These are phyloP conservation scores for Dendrothele bispora DNA, from an alignment of 768 basidiomycete species.

Conservation along the genomic window DNA sequence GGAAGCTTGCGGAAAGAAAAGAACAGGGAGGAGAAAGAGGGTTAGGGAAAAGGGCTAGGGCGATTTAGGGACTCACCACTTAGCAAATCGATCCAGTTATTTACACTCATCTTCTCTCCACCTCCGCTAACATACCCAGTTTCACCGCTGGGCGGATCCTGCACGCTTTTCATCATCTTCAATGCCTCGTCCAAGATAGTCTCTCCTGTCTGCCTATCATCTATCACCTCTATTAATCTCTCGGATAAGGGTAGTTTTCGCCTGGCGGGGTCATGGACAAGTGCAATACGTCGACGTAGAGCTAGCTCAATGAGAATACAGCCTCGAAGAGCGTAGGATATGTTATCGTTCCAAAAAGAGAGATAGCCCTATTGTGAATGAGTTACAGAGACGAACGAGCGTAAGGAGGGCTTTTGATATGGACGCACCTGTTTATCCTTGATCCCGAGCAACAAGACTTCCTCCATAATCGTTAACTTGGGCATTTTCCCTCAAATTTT, in stretches of 20 bases:
- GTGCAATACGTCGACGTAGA: slow-evolving; percentile 89
- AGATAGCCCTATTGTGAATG: slow-evolving; percentile 76
- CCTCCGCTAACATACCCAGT: slow-evolving; percentile 9
- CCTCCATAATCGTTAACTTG: slow-evolving; percentile 92
- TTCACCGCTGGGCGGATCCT: slow-evolving; percentile 21
- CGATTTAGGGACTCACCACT: slow-evolving; percentile 82
- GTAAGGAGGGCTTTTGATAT: no score
- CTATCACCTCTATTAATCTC: slow-evolving; percentile 86
- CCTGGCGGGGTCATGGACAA: slow-evolving; percentile 80
- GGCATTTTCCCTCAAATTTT: slow-evolving; percentile 71
- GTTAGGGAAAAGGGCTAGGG: background rate
- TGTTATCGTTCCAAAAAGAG: slow-evolving; percentile 99
- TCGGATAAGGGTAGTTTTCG: slow-evolving; percentile 75
- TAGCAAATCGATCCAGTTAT: slow-evolving; percentile 93
- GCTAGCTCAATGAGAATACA: slow-evolving; percentile 98
- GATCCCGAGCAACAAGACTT: slow-evolving; percentile 88
- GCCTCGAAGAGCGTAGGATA: slow-evolving; percentile 95
- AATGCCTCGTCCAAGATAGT: slow-evolving; percentile 95
- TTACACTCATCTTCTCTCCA: slow-evolving; percentile 57
- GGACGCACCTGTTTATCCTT: slow-evolving; percentile 92
- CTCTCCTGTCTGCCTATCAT: slow-evolving; percentile 92
- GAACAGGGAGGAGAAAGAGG: background rate
- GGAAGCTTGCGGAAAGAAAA: background rate
- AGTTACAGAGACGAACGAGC: no score
- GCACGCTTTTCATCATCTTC: slow-evolving; percentile 90